These are phyloP conservation scores for Podospora australis DNA, from an alignment of 495 filamentous ascomycete species.

Conservation along the genomic window DNA sequence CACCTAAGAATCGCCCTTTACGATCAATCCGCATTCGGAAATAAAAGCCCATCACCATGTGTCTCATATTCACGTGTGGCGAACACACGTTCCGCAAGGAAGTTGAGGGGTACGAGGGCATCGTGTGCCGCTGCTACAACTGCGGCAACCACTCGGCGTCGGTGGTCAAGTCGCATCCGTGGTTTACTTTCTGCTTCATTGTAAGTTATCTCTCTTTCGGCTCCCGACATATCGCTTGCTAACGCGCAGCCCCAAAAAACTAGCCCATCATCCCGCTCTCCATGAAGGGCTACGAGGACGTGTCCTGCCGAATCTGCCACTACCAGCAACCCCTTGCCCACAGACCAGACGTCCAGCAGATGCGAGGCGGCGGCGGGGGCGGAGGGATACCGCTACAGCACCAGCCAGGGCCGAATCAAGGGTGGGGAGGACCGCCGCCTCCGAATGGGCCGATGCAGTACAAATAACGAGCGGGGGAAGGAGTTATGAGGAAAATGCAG, in stretches of 20 bases:
- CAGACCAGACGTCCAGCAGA: slow-evolving; percentile 43
- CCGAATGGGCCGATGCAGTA: slow-evolving; percentile 35
- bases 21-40: no score
- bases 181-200: slow-evolving; percentile 55
- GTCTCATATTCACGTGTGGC: slow-evolving; percentile 53
- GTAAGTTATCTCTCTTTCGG: slow-evolving; percentile 26
- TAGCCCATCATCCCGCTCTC: slow-evolving; percentile 51
- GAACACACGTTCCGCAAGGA: slow-evolving; percentile 51
- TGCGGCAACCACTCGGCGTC: slow-evolving; percentile 48
- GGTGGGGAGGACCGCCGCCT: slow-evolving; percentile 21
- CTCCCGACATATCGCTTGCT: not conserved
- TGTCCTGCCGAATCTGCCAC: slow-evolving; percentile 49
- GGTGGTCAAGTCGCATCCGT: slow-evolving; percentile 48
- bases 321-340: slow-evolving; percentile 50
- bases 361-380: slow-evolving; percentile 35
- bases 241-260: not conserved
- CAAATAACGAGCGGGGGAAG: slow-evolving; percentile 4
- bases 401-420: slow-evolving; percentile 18
- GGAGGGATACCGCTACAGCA: slow-evolving; percentile 40
- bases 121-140: slow-evolving; percentile 50
- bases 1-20: no score
- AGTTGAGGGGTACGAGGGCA: slow-evolving; percentile 47
- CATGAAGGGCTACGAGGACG: slow-evolving; percentile 49
- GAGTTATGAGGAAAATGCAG: not conserved
- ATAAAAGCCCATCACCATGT: slow-evolving; percentile 36